Percentiles rank a stretch among this genome's conserved stretches.
Conservation (phyloP, 768 basidiomycete species). For the Phlebiopsis flavidoalba region DNA sequence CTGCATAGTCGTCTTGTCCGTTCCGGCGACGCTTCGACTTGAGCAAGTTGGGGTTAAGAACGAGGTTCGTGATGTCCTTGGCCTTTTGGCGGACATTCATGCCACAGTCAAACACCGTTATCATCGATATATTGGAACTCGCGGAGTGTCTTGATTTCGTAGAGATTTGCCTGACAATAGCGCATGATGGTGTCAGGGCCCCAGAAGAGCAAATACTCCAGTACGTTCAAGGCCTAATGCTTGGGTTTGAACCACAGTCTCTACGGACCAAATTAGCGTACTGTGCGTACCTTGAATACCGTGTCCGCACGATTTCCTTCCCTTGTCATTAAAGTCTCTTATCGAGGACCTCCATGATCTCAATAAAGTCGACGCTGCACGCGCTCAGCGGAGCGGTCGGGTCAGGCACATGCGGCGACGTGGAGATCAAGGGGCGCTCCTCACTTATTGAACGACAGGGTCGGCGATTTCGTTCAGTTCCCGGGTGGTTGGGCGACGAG, state of each 20-base stretch:
- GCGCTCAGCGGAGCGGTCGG: background rate
- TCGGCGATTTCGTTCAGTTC: constrained; percentile 99
- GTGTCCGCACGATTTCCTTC: constrained; percentile 99
- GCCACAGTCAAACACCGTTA: constrained; percentile 86
- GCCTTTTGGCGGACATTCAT: constrained; percentile 94
- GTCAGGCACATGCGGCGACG: background rate
- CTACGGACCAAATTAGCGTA: background rate
- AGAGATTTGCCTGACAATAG: constrained; percentile 94
- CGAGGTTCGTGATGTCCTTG: constrained; percentile 90
- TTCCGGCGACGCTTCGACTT: constrained; percentile 55
- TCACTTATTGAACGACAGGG: constrained; percentile 92
- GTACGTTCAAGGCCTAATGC: constrained; percentile 62
- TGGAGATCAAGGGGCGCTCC: constrained; percentile 2
- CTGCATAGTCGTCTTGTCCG: constrained; percentile 17
- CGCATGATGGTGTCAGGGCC: constrained; percentile 95
- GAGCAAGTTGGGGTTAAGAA: constrained; percentile 76
- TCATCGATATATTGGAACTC: constrained; percentile 97
- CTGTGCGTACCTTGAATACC: constrained; percentile 81
- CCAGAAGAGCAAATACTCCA: constrained; percentile 91
- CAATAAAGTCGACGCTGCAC: constrained; percentile 83
- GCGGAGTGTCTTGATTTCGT: constrained; percentile 95
- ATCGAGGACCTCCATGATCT: constrained; percentile 98
- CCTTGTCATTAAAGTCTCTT: constrained; percentile 97
- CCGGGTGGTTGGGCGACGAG: constrained; percentile 90
- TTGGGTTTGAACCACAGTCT: constrained; percentile 30